A percentile compares a stretch with the other conserved stretches of the same genome.
Conservation (phyloP, 2,329 filamentous ascomycete genomes). For the Aureobasidium mangrovei region DNA sequence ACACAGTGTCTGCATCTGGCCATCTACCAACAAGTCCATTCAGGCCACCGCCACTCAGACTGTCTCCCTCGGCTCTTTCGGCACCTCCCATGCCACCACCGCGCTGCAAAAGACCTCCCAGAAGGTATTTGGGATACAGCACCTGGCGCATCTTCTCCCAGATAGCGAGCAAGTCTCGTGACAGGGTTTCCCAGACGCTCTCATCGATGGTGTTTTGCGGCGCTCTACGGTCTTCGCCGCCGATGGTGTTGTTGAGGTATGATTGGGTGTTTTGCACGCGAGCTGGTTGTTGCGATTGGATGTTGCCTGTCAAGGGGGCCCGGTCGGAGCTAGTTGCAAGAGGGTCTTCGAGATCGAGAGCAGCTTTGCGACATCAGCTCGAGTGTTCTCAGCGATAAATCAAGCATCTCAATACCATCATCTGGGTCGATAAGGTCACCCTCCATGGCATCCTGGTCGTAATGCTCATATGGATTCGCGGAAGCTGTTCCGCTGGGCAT, state of each 20-base stretch:
- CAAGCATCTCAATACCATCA: constrained; percentile 32
- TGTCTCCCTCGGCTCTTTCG: constrained; percentile 46
- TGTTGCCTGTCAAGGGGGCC: constrained; percentile 73
- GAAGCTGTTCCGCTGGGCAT: constrained; percentile 33
- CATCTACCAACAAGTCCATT: constrained; percentile 52
- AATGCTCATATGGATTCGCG: constrained; percentile 31
- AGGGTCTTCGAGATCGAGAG: constrained; percentile 86
- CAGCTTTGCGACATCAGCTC: background rate
- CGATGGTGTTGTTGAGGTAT: constrained; percentile 82
- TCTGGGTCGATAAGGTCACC: constrained; percentile 46
- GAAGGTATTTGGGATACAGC: constrained; percentile 87
- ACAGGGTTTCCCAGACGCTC: constrained; percentile 93
- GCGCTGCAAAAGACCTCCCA: constrained; percentile 55
- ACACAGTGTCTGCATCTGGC: constrained; percentile 58
- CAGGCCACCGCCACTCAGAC: constrained; percentile 35
- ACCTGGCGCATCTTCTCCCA: constrained; percentile 99
- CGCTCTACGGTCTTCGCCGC: constrained; percentile 84
- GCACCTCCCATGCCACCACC: constrained; percentile 49
- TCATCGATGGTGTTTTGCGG: constrained; percentile 94
- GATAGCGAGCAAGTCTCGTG: constrained; percentile 80
- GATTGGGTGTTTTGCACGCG: constrained; percentile 56
- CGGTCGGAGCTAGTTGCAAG: constrained; percentile 61
- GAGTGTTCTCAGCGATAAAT: background rate
- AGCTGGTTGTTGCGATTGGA: constrained; percentile 51
- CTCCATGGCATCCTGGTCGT: constrained; percentile 39